These are phyloP conservation scores for Flaveria bidentis DNA, from an alignment of 129 eudicot species.

Conservation along the genomic window DNA sequence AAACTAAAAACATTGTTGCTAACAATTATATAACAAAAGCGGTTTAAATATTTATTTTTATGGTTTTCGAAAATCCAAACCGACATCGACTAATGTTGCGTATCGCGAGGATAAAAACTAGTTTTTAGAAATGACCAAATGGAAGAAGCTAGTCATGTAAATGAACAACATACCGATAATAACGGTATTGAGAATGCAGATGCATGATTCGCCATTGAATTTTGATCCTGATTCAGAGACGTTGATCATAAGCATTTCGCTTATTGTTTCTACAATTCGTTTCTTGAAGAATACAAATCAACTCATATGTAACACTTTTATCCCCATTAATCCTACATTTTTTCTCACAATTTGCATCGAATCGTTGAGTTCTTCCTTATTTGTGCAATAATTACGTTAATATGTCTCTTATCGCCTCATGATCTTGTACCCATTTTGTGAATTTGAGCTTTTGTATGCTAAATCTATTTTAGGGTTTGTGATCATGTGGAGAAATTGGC, in stretches of 20 bases:
- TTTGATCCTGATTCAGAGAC: constrained; percentile 1
- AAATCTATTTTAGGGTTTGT: background rate
- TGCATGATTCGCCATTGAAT: constrained; percentile 25
- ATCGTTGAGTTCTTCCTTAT: constrained; percentile 8
- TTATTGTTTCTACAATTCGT: constrained; percentile 16
- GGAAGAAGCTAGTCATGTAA: constrained; percentile 6
- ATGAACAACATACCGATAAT: constrained; percentile 22
- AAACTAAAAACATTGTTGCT: no score
- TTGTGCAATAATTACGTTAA: background rate
- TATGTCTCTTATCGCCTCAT: background rate
- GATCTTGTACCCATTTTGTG: background rate
- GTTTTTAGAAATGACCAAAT: no score
- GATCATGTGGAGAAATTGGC: background rate
- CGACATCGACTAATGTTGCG: no score
- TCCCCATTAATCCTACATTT: background rate
- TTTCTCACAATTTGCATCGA: background rate
- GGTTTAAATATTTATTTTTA: no score
- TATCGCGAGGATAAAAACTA: no score
- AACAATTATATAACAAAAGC: no score
- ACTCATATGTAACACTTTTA: constrained; percentile 20
- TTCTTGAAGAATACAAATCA: background rate
- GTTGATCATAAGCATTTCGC: background rate
- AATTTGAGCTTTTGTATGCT: background rate
- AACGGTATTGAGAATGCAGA: constrained; percentile 24
- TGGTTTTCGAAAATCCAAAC: no score